phyloP scores from a whole-genome alignment of 164 flowering plant genomes.

The Aristolochia contorta region DNA sequence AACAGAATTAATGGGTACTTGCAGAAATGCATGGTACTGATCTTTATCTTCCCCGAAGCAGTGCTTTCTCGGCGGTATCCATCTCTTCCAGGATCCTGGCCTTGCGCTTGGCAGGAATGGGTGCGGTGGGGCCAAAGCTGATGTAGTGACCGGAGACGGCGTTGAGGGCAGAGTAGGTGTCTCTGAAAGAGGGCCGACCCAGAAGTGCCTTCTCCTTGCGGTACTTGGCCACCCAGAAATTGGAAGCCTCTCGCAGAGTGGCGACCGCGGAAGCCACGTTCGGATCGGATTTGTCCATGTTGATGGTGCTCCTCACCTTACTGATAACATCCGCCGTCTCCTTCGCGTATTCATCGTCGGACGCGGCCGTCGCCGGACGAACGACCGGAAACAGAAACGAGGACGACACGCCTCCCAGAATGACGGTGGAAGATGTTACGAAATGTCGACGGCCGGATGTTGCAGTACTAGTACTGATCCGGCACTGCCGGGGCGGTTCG shows the following conservation, averaged over 20 bases:
- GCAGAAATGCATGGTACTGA: constrained; percentile 23
- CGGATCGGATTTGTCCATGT: constrained; percentile 62
- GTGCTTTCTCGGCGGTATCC: constrained; percentile 86
- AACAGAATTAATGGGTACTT: no score
- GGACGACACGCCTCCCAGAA: constrained; percentile 10
- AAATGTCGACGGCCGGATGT: constrained; percentile 30
- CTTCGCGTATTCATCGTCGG: constrained; percentile 72
- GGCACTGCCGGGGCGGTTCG: constrained; percentile 3
- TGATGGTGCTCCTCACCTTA: constrained; percentile 63
- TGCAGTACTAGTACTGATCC: constrained; percentile 1
- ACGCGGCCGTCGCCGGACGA: constrained; percentile 36
- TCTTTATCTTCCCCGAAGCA: constrained; percentile 43
- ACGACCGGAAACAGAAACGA: constrained; percentile 13
- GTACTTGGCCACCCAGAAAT: constrained; percentile 97
- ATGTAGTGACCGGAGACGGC: constrained; percentile 93
- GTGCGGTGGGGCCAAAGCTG: constrained; percentile 92
- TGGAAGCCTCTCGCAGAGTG: constrained; percentile 65
- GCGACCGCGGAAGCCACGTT: constrained; percentile 63
- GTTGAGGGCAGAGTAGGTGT: constrained; percentile 86
- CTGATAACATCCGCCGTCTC: constrained; percentile 72
- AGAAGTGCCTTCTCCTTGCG: constrained; percentile 73
- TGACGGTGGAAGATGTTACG: constrained; percentile 8
- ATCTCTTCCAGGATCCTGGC: constrained; percentile 88
- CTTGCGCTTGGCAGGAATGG: constrained; percentile 86
- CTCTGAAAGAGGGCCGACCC: constrained; percentile 72